These are phyloP conservation scores for Funneliformis caledonium DNA, from an alignment of 371 early-diverging fungal species.

Conservation along the genomic window DNA sequence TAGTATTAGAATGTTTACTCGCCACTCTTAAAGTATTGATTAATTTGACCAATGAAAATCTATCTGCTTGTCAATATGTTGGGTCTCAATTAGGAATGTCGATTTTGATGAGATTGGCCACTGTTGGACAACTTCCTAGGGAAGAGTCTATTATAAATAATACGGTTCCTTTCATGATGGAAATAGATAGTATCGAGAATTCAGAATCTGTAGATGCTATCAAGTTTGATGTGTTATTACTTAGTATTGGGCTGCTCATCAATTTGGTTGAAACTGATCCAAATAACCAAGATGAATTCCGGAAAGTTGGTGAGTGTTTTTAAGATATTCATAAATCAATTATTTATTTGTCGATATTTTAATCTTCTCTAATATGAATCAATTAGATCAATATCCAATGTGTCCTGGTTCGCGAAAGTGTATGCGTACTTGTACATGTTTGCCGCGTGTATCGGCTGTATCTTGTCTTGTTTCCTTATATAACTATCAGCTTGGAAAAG, in stretches of 20 bases:
- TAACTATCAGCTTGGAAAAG: slow-evolving; percentile 28
- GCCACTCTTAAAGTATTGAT: slow-evolving; percentile 27
- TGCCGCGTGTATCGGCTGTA: slow-evolving; percentile 12
- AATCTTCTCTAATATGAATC: not conserved
- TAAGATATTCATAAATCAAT: not conserved
- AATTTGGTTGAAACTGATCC: slow-evolving; percentile 35
- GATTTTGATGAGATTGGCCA: slow-evolving; percentile 28
- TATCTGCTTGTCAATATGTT: slow-evolving; percentile 15
- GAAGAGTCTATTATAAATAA: not conserved
- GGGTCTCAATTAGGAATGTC: slow-evolving; percentile 23
- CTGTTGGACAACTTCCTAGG: slow-evolving; percentile 25
- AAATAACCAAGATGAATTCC: slow-evolving; percentile 29
- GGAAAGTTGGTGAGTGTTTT: slow-evolving; percentile 31
- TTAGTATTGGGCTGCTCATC: slow-evolving; percentile 30
- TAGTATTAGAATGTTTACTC: slow-evolving; percentile 36
- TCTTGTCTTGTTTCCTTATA: slow-evolving; percentile 33
- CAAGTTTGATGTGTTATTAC: slow-evolving; percentile 30
- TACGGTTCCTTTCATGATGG: not conserved
- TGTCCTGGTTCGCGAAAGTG: slow-evolving; percentile 23
- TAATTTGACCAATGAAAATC: slow-evolving; percentile 36
- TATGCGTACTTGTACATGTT: slow-evolving; percentile 26
- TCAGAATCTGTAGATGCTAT: slow-evolving; percentile 1
- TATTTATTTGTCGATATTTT: not conserved
- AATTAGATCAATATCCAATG: slow-evolving; percentile 29
- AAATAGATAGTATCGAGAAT: not conserved